Conservation (phyloP, 768 basidiomycete genomes). For the Lactarius trivialis region DNA sequence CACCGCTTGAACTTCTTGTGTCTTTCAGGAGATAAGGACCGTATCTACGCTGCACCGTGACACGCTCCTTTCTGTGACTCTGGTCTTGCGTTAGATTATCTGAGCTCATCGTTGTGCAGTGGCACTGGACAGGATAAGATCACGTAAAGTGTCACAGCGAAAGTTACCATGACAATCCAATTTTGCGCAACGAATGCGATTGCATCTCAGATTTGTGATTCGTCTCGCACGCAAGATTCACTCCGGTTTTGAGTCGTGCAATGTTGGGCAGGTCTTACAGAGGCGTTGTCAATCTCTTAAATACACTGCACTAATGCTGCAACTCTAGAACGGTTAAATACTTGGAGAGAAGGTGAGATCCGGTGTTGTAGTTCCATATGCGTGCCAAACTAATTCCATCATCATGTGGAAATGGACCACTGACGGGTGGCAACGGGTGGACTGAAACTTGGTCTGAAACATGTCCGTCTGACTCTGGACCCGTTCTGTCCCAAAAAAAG, state of each 20-base stretch:
- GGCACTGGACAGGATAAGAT: too few species aligned
- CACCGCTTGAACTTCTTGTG: not conserved
- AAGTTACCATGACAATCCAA: not conserved
- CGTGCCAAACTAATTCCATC: too few species aligned
- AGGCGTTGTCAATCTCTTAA: slow-evolving; percentile 68
- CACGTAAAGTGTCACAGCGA: not conserved
- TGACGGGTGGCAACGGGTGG: too few species aligned
- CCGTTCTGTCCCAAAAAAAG: too few species aligned
- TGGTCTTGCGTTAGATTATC: slow-evolving; percentile 25
- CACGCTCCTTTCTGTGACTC: slow-evolving; percentile 23
- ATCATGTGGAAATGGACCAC: too few species aligned
- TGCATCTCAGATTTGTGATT: not conserved
- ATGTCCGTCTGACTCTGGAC: too few species aligned
- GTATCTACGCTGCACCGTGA: slow-evolving; percentile 26
- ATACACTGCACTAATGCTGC: slow-evolving; percentile 91
- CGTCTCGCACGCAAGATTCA: not conserved
- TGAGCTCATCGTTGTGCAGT: slow-evolving; percentile 22
- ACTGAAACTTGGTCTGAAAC: too few species aligned
- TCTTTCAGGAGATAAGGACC: slow-evolving; percentile 29
- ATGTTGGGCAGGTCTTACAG: slow-evolving; percentile 66
- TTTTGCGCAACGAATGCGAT: slow-evolving; percentile 8
- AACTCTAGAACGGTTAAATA: too few species aligned
- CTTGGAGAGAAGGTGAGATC: too few species aligned
- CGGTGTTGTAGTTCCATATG: too few species aligned
- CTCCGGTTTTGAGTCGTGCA: slow-evolving; percentile 23